Evolutionary conservation across 306 rosid genomes (phyloP).

Genomic region (Canavalia gladiata): DNA sequence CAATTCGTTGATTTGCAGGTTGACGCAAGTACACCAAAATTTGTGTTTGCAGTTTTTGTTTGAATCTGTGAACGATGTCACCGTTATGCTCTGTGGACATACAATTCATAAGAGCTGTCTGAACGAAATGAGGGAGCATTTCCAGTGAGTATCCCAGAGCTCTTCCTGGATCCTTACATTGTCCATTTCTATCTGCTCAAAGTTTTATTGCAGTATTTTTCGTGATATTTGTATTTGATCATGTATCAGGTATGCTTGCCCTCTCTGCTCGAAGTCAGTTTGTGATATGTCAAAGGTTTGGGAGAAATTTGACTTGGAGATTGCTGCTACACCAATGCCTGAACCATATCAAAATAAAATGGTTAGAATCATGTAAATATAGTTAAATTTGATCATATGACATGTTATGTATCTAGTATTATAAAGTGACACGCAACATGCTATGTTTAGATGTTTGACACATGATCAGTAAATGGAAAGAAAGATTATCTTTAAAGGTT

Average conservation of each 20-base stretch:
- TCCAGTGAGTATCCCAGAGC: constrained; percentile 64
- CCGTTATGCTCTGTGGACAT: constrained; percentile 87
- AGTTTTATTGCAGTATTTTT: not conserved
- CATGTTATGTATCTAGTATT: too few relatives aligned
- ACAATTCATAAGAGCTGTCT: constrained; percentile 80
- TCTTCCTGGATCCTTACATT: not conserved
- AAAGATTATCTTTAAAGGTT: too few relatives aligned
- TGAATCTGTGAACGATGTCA: constrained; percentile 69
- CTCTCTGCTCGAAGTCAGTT: constrained; percentile 87
- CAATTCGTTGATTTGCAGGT: constrained; percentile 13
- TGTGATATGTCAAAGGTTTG: constrained; percentile 94
- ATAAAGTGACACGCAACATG: too few relatives aligned
- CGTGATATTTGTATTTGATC: constrained; percentile 3
- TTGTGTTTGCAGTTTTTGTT: constrained; percentile 76
- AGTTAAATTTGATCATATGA: too few relatives aligned
- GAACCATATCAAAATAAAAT: constrained; percentile 65
- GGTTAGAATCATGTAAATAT: constrained; percentile 45
- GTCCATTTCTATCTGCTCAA: not conserved
- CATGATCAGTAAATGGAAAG: too few relatives aligned
- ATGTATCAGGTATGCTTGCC: constrained; percentile 77
- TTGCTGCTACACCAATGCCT: constrained; percentile 84
- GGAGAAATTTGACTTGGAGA: constrained; percentile 86
- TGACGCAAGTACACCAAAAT: constrained; percentile 28
- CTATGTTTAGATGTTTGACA: too few relatives aligned
- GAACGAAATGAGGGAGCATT: constrained; percentile 85